Evolutionary conservation across 768 basidiomycete genomes (phyloP), one percentile per base, ranked within the genome.

Genomic region (Strobilomyces dryophilus): DNA sequence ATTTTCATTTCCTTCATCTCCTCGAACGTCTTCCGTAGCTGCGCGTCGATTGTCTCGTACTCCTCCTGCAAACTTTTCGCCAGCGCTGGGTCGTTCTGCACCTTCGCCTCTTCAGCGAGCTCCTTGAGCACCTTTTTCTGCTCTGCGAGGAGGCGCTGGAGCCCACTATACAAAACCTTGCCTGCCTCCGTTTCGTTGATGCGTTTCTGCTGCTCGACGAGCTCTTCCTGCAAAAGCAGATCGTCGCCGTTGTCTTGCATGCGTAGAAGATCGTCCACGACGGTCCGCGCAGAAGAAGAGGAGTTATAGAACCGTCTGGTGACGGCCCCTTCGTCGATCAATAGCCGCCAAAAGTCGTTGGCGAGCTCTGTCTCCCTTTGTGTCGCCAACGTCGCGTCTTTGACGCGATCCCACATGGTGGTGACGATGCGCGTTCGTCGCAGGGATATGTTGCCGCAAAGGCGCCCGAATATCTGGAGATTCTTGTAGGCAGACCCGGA

Each of bases 331-430:
- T 7, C n/a, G 7, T 39, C 1, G 7, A 53, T 31, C 20, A 64
- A 43, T 3, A 8, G 0, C 1, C 5, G 5, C 62, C 62, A 77
- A 49, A 69, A 75, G 0, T 60, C 53, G 1, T 1, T 0, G 7
- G 18, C 55, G 26, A 74, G 65, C 42, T 74, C 54, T 0, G 17
- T 8, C 43, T 73, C 70, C 24, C 52, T 53, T 2, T 26, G 45
- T 8, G 49, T 53, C n/a, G 37, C 56, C 10, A 55, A 15, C 1
- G 12, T 9, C 5, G 1, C 21, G 37, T 67, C 66, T 20, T 46
- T 64, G 15, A 61, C 64, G 1, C 8, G 29, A 42, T 65, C 64
- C 75, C 73, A 75, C 68, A 71, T 73, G 2, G 70, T 75, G 1
- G 74, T 76, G n/a, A 69, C 60, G 14, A 76, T 54, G 18, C 66